Percentiles rank a stretch among this genome's conserved stretches.
Evolutionary conservation across 78 protist species (phyloP).

Genomic region (Fonticula alba): DNA sequence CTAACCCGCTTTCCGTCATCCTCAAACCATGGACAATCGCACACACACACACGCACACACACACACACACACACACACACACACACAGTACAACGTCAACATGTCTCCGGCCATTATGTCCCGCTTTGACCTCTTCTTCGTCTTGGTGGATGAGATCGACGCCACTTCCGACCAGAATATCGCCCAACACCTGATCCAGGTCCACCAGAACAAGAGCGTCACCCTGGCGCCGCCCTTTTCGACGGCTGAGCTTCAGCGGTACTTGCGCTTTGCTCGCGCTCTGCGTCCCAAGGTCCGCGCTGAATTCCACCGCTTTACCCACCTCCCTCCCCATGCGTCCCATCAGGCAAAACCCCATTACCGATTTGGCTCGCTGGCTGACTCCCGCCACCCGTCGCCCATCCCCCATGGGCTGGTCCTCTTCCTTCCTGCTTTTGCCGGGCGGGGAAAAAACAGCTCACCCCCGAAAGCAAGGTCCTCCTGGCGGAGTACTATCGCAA

Average conservation of each 20-base stretch:
- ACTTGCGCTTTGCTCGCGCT: constrained; percentile 56
- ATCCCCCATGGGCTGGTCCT: not conserved
- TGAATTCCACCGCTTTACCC: not conserved
- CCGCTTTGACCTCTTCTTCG: constrained; percentile 96
- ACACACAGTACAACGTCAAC: constrained; percentile 45
- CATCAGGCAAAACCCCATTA: not conserved
- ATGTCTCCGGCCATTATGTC: constrained; percentile 92
- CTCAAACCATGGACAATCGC: too few relatives aligned
- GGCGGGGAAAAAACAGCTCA: not conserved
- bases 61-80: not conserved
- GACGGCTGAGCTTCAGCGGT: constrained; percentile 49
- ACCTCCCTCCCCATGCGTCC: too few relatives aligned
- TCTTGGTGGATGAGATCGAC: constrained; percentile 76
- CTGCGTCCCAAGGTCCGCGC: constrained; percentile 52
- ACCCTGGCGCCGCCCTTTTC: constrained; percentile 27
- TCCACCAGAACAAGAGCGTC: constrained; percentile 43
- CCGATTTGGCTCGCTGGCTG: not conserved
- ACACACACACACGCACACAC: too few relatives aligned
- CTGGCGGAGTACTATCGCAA: constrained; percentile 28
- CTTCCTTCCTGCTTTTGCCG: not conserved
- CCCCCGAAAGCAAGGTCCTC: constrained; percentile 7
- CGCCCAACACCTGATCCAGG: constrained; percentile 77
- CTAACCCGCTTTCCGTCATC: too few relatives aligned
- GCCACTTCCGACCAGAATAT: constrained; percentile 61
- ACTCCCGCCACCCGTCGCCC: not conserved